Conservation (phyloP, 176 grass and related monocot genomes). For the Olyra latifolia region DNA sequence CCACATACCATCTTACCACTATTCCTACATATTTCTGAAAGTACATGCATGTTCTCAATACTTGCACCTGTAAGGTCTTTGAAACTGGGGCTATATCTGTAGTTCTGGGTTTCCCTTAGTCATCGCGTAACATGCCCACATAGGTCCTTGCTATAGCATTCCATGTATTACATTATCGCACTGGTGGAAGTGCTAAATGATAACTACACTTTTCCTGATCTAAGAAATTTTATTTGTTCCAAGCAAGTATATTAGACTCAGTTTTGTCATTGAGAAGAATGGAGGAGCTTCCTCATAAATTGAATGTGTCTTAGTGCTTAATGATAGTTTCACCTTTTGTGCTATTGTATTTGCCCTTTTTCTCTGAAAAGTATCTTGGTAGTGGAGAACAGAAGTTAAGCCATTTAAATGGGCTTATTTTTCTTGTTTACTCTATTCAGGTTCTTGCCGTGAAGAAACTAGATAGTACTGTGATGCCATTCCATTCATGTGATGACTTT, state of each 20-base stretch:
- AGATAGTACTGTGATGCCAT: conserved; percentile 65
- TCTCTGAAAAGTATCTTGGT: neutral
- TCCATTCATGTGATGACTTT: conserved; percentile 83
- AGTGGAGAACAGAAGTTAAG: neutral
- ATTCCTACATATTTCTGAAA: conserved; percentile 10
- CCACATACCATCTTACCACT: neutral
- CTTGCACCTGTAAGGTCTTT: conserved; percentile 8
- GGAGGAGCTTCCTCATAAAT: conserved; percentile 11
- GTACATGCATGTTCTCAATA: neutral
- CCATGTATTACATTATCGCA: conserved; percentile 2
- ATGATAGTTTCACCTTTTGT: neutral
- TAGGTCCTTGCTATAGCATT: neutral
- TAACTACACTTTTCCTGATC: neutral
- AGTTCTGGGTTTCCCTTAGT: neutral
- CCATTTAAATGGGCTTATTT: conserved; percentile 8
- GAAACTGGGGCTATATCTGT: neutral
- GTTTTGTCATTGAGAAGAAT: neutral
- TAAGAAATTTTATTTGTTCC: conserved; percentile 10
- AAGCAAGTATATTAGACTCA: conserved; percentile 11
- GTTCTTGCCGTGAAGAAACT: conserved; percentile 95
- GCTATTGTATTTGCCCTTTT: neutral
- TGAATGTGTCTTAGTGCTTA: neutral
- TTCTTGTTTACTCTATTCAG: conserved; percentile 52
- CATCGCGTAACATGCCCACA: neutral
- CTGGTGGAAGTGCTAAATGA: neutral